Evolutionary conservation across 441 rosid species (phyloP).

Genomic region (Capsella rubella): DNA sequence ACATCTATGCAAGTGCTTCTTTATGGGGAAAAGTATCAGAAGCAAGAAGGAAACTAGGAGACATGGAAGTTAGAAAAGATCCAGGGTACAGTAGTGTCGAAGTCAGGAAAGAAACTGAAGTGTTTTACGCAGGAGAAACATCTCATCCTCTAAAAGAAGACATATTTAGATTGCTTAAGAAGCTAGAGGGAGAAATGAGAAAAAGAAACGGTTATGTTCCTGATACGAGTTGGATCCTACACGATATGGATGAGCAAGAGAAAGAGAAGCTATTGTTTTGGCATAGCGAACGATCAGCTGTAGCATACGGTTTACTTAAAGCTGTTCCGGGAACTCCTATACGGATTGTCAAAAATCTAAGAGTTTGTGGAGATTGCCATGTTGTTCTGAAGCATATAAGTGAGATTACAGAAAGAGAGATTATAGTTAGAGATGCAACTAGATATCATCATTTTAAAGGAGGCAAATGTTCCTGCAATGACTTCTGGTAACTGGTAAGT

Average conservation of each 20-base stretch:
- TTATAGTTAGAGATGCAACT: slow-evolving; percentile 69
- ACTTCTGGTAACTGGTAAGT: slow-evolving; percentile 78
- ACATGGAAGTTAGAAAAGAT: slow-evolving; percentile 61
- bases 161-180: slow-evolving; percentile 55
- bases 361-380: slow-evolving; percentile 83
- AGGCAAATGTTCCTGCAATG: slow-evolving; percentile 77
- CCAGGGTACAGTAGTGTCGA: slow-evolving; percentile 76
- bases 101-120: slow-evolving; percentile 59
- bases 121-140: slow-evolving; percentile 76
- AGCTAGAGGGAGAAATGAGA: slow-evolving; percentile 67
- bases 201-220: slow-evolving; percentile 74
- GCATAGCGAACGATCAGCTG: slow-evolving; percentile 84
- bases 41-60: slow-evolving; percentile 64
- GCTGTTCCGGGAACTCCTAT: slow-evolving; percentile 59
- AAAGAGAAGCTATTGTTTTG: slow-evolving; percentile 76
- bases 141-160: slow-evolving; percentile 64
- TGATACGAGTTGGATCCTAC: slow-evolving; percentile 65
- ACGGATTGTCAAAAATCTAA: slow-evolving; percentile 70
- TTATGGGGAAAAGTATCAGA: slow-evolving; percentile 67
- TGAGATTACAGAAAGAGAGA: slow-evolving; percentile 57
- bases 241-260: slow-evolving; percentile 75
- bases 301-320: slow-evolving; percentile 77
- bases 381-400: slow-evolving; percentile 64
- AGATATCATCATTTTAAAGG: slow-evolving; percentile 76
- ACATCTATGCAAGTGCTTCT: slow-evolving; percentile 64